phyloP scores from a whole-genome alignment of 2,329 filamentous ascomycete species.

The Fusarium sororula region DNA sequence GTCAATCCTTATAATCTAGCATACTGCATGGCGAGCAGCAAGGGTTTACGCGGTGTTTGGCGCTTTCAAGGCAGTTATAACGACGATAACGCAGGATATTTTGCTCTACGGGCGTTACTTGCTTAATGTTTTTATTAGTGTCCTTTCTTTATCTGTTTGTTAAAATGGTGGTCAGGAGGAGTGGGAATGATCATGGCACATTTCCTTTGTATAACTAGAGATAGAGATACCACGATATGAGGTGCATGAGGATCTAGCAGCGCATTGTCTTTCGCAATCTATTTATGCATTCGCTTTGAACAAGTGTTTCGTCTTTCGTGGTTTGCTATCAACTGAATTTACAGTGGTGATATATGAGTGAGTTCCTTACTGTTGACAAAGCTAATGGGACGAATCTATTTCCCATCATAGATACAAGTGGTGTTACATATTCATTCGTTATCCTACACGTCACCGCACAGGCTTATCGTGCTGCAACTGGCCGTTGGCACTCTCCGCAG shows the following conservation, averaged over 20 bases:
- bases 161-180: conserved; percentile 33
- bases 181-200: conserved; percentile 12
- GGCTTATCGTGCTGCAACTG: conserved; percentile 23
- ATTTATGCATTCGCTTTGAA: conserved; percentile 1
- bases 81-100: conserved; percentile 33
- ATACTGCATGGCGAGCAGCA: conserved; percentile 36
- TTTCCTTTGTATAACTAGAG: conserved; percentile 43
- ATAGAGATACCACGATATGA: conserved; percentile 41
- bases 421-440: conserved; percentile 36
- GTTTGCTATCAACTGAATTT: conserved; percentile 17
- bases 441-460: conserved; percentile 27
- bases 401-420: conserved; percentile 36
- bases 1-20: conserved; percentile 19
- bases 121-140: conserved; percentile 24
- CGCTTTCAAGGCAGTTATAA: conserved; percentile 28
- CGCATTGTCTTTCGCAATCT: conserved; percentile 9
- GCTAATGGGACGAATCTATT: conserved; percentile 13
- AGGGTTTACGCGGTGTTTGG: conserved; percentile 29
- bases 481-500: conserved; percentile 39
- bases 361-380: conserved; percentile 15
- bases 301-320: not conserved
- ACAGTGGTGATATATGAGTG: conserved; percentile 25
- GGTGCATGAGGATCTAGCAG: conserved; percentile 26
- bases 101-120: conserved; percentile 13
- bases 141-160: not conserved